These are phyloP conservation scores for Wallacemonas sp. DNA, from an alignment of 208 protist genomes.

Conservation along the genomic window DNA sequence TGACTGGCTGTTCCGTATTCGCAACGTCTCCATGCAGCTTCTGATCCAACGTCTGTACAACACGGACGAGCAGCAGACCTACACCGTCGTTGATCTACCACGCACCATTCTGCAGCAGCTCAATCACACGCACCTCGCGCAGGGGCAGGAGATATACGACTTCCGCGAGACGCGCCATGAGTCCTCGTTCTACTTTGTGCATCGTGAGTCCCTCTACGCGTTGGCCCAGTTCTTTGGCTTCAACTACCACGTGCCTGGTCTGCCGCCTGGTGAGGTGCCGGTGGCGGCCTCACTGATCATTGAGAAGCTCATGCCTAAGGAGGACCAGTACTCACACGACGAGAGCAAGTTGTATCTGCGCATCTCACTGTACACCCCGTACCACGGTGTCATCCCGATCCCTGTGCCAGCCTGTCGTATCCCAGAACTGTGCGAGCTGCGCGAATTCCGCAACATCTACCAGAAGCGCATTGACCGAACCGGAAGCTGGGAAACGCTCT, in stretches of 20 bases:
- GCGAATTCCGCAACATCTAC: slow-evolving; percentile 63
- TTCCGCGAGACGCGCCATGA: slow-evolving; percentile 67
- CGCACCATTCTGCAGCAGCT: slow-evolving; percentile 47
- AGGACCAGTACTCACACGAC: slow-evolving; percentile 34
- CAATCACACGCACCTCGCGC: slow-evolving; percentile 39
- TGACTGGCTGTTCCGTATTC: slow-evolving; percentile 56
- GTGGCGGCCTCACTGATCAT: slow-evolving; percentile 69
- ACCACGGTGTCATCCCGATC: slow-evolving; percentile 58
- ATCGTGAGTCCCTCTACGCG: slow-evolving; percentile 85
- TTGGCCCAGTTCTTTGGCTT: slow-evolving; percentile 83
- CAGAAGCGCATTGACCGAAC: slow-evolving; percentile 54
- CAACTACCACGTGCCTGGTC: slow-evolving; percentile 53
- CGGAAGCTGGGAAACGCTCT: slow-evolving; percentile 70
- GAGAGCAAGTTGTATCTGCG: slow-evolving; percentile 48
- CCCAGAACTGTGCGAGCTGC: slow-evolving; percentile 68
- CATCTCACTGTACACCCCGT: slow-evolving; percentile 65
- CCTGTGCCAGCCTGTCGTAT: slow-evolving; percentile 50
- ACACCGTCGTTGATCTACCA: slow-evolving; percentile 79
- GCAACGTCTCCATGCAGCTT: slow-evolving; percentile 69
- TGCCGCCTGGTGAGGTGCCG: slow-evolving; percentile 68
- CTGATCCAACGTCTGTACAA: slow-evolving; percentile 75
- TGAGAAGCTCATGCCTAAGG: slow-evolving; percentile 57
- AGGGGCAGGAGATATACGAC: slow-evolving; percentile 46
- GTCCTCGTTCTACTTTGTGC: slow-evolving; percentile 75
- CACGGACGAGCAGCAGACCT: slow-evolving; percentile 85